A percentile compares a stretch with the other conserved stretches of the same genome.
These are phyloP conservation scores for Pachysandra terminalis DNA, from an alignment of 164 flowering plant genomes.

Conservation along the genomic window DNA sequence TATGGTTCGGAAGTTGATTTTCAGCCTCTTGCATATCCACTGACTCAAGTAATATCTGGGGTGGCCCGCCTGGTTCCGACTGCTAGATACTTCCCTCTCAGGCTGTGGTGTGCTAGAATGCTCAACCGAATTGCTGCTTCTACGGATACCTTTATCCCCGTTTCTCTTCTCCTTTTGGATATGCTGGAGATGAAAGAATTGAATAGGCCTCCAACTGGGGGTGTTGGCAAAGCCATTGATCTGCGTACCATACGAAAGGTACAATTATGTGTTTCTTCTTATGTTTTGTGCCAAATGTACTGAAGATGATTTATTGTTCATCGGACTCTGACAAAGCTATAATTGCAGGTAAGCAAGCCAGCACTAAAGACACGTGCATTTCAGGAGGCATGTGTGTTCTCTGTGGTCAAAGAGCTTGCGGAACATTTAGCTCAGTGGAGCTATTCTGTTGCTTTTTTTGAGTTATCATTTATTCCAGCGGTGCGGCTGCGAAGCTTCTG, in stretches of 20 bases:
- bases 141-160: constrained; percentile 70
- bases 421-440: constrained; percentile 97
- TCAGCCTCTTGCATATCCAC: constrained; percentile 79
- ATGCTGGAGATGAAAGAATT: constrained; percentile 95
- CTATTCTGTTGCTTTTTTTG: constrained; percentile 85
- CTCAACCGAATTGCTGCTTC: constrained; percentile 85
- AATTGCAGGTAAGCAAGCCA: constrained; percentile 69
- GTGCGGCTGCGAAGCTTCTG: constrained; percentile 70
- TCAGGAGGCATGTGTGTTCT: constrained; percentile 89
- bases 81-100: constrained; percentile 84
- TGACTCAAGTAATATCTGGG: constrained; percentile 83
- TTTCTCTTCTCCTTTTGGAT: constrained; percentile 79
- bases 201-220: constrained; percentile 68
- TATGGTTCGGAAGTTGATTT: constrained; percentile 69
- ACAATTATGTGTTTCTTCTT: neutral
- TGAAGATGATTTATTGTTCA: neutral
- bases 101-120: constrained; percentile 87
- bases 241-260: constrained; percentile 70
- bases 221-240: constrained; percentile 84
- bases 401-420: constrained; percentile 80
- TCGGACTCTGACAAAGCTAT: neutral
- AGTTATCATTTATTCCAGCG: constrained; percentile 74
- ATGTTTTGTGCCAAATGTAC: neutral
- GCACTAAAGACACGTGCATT: constrained; percentile 72
- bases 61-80: constrained; percentile 87